phyloP scores from a whole-genome alignment of 2,329 filamentous ascomycete genomes.

The Zelopaecilomyces penicillatus region DNA sequence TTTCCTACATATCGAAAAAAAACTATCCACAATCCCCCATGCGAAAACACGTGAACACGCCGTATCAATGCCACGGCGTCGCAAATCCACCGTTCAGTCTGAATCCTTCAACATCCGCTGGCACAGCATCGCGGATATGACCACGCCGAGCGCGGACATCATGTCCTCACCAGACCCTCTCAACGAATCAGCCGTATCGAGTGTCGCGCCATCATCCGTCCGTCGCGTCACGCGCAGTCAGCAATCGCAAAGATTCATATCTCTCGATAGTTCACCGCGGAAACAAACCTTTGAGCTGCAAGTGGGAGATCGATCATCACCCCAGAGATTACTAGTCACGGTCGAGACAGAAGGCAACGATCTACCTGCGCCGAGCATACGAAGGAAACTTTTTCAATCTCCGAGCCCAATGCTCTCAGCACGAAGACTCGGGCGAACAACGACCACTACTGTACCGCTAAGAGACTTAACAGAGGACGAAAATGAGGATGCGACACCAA shows the following conservation, averaged over 20 bases:
- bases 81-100: slow-evolving; percentile 14
- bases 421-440: slow-evolving; percentile 30
- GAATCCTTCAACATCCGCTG: slow-evolving; percentile 26
- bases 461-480: slow-evolving; percentile 30
- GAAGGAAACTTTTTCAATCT: slow-evolving; percentile 36
- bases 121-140: slow-evolving; percentile 27
- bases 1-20: not conserved
- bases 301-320: slow-evolving; percentile 40
- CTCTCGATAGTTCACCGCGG: slow-evolving; percentile 37
- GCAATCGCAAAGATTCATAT: slow-evolving; percentile 28
- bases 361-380: slow-evolving; percentile 23
- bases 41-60: slow-evolving; percentile 1
- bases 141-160: slow-evolving; percentile 31
- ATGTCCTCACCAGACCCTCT: slow-evolving; percentile 46
- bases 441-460: slow-evolving; percentile 44
- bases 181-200: slow-evolving; percentile 28
- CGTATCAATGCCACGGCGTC: slow-evolving; percentile 23
- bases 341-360: slow-evolving; percentile 34
- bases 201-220: slow-evolving; percentile 25
- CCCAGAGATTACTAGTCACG: slow-evolving; percentile 46
- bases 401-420: slow-evolving; percentile 31
- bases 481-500: slow-evolving; percentile 24
- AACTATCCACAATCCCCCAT: not conserved
- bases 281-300: slow-evolving; percentile 51
- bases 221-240: slow-evolving; percentile 38